Conservation (phyloP, 225 moss, liverwort and hornwort species). For the Marchantia paleacea region DNA sequence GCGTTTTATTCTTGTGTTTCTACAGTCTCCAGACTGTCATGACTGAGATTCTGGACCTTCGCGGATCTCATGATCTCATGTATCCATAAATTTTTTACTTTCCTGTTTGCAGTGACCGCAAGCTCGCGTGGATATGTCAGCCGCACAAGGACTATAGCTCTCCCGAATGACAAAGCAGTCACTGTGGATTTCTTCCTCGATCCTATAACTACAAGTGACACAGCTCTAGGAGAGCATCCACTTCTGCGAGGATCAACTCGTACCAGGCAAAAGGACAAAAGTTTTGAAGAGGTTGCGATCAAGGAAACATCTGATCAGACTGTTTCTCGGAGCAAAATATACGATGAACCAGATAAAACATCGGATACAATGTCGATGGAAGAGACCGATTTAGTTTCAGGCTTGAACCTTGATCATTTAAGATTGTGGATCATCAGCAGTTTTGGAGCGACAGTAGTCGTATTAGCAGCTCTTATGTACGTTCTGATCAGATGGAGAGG, state of each 20-base stretch:
- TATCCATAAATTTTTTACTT: background rate
- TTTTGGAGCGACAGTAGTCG: background rate
- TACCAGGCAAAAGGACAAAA: background rate
- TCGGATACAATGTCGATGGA: too few relatives aligned
- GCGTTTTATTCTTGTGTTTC: background rate
- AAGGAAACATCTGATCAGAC: background rate
- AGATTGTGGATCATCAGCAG: background rate
- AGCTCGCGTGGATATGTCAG: slow-evolving; percentile 55
- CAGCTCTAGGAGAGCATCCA: background rate
- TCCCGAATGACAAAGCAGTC: slow-evolving; percentile 45
- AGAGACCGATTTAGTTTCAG: background rate
- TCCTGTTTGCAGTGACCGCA: slow-evolving; percentile 66
- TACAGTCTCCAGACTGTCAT: background rate
- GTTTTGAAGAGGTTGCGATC: background rate
- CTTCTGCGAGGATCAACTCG: slow-evolving; percentile 8
- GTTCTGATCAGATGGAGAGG: slow-evolving; percentile 5
- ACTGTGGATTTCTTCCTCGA: slow-evolving; percentile 71
- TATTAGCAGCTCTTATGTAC: background rate
- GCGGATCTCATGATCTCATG: background rate
- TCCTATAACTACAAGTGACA: slow-evolving; percentile 39
- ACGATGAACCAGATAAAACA: background rate
- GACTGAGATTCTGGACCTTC: background rate
- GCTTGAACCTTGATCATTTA: background rate
- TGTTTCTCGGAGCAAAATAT: background rate
- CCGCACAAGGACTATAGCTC: slow-evolving; percentile 46